Percentiles rank a stretch among this genome's conserved stretches.
Evolutionary conservation across 2,329 filamentous ascomycete genomes (phyloP).

Genomic region (Teratosphaeriaceae sp.): DNA sequence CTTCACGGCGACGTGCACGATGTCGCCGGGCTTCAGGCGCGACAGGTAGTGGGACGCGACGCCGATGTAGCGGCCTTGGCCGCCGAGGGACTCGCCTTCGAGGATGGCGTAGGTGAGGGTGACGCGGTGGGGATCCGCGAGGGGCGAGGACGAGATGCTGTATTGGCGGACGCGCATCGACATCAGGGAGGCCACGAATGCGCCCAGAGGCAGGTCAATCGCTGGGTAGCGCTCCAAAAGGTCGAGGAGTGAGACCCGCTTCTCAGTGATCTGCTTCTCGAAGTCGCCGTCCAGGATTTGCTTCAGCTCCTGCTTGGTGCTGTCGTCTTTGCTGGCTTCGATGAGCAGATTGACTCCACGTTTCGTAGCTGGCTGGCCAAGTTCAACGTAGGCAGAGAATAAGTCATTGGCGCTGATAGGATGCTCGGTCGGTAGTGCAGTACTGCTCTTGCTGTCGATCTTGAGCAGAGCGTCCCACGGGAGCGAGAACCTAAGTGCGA

Average conservation of each 20-base stretch:
- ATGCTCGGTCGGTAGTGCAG: conserved; percentile 57
- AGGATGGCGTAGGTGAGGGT: conserved; percentile 60
- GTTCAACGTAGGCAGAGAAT: conserved; percentile 64
- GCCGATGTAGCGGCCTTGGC: conserved; percentile 33
- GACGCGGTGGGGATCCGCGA: conserved; percentile 19
- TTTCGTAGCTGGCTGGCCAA: conserved; percentile 65
- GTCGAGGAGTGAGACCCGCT: conserved; percentile 55
- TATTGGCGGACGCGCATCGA: conserved; percentile 56
- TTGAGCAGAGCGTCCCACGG: conserved; percentile 56
- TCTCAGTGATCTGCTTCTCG: conserved; percentile 30
- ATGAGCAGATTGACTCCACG: conserved; percentile 48
- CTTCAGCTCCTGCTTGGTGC: conserved; percentile 44
- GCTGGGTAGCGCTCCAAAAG: conserved; percentile 58
- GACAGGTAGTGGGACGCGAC: conserved; percentile 39
- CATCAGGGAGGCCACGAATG: conserved; percentile 66
- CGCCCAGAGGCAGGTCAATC: conserved; percentile 55
- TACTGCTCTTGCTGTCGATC: conserved; percentile 48
- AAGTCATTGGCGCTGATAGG: conserved; percentile 58
- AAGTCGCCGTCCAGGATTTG: conserved; percentile 36
- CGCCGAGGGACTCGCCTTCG: conserved; percentile 21
- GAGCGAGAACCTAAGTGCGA: conserved; percentile 52
- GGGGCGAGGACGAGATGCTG: conserved; percentile 28
- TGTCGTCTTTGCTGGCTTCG: conserved; percentile 45
- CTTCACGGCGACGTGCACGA: conserved; percentile 36
- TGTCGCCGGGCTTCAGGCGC: conserved; percentile 34